Percentiles rank a stretch among this genome's conserved stretches.
Conservation (phyloP, 768 basidiomycete genomes). For the Mycena crocata region DNA sequence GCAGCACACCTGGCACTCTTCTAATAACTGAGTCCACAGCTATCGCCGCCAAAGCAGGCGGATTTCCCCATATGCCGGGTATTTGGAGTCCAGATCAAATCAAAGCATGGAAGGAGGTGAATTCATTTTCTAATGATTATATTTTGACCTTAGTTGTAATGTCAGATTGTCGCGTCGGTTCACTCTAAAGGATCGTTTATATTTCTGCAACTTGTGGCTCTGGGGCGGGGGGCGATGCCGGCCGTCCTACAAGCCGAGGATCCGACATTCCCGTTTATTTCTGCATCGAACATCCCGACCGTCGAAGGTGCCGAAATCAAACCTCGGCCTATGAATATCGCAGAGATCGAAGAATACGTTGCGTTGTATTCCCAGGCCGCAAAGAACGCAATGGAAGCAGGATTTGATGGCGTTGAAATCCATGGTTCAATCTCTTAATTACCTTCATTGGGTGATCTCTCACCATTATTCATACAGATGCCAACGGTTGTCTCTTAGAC, state of each 20-base stretch:
- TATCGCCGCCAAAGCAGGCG: constrained; percentile 45
- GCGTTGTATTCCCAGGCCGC: constrained; percentile 58
- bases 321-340: constrained; percentile 50
- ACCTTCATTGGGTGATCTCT: background rate
- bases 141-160: background rate
- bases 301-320: background rate
- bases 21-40: constrained; percentile 60
- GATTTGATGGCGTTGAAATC: constrained; percentile 63
- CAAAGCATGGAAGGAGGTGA: constrained; percentile 61
- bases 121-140: constrained; percentile 12
- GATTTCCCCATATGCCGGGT: constrained; percentile 55
- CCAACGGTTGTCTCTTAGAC: constrained; percentile 54
- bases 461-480: background rate
- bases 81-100: constrained; percentile 65
- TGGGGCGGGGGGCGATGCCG: constrained; percentile 52
- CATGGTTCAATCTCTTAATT: constrained; percentile 16
- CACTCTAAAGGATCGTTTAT: constrained; percentile 57
- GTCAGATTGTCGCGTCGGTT: constrained; percentile 51
- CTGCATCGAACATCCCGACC: constrained; percentile 39
- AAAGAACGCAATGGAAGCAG: constrained; percentile 57
- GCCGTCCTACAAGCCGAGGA: constrained; percentile 34
- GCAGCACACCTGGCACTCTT: constrained; percentile 51
- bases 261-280: constrained; percentile 38
- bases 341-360: constrained; percentile 56
- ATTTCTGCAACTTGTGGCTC: constrained; percentile 63